Base-by-base conservation (phyloP, 2,329 filamentous ascomycete genomes). In the Whalleya microplaca region DNA sequence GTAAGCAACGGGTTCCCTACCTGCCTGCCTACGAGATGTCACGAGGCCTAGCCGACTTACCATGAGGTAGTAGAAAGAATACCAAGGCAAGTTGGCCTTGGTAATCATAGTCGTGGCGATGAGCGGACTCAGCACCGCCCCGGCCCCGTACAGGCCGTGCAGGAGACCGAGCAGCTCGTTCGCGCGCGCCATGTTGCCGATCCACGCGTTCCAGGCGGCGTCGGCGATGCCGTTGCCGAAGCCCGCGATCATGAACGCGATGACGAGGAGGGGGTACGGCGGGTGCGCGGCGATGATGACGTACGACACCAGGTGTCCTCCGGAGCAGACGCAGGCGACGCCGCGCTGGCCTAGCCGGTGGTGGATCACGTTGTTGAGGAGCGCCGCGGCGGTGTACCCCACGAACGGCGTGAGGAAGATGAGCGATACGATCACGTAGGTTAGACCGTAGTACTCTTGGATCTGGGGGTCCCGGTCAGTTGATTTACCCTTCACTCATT, bases 21-120 rank as follows among this genome's bases (percentile, higher is more conserved):
- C 2, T n/a, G 23, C 23, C 23, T 27, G 23, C 23, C 23, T 27
- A 27, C 23, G 23, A 9, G 23, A 27, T 27, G 1, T 6, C n/a
- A 48, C n/a, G 18, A 16, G 47, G 23, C 4, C 16, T n/a, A n/a
- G n/a, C n/a, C 14, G 21, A 69, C 80, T 59, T 66, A 89, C 84
- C 86, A 92, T 89, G 43, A 91, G 74, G 67, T 91, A 91, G 72
- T 92, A 93, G 68, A 89, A 92, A 1, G 77, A 76, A 64, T 87
- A 90, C 89, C 89, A 93, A 0, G 78, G 78, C 48, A 87, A 61
- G 5, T 76, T 64, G 0, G 76, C 84, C 64, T 84, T 84, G 0
- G 85, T 85, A 40, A 92, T 84, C 80, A 93, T 83, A 0, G 81
- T 81, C 0, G 89, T 91, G 0, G 89, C 88, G 47, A 91, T 81